phyloP scores from a whole-genome alignment of 805 yeast species.

The Spathaspora hagerdaliae region DNA sequence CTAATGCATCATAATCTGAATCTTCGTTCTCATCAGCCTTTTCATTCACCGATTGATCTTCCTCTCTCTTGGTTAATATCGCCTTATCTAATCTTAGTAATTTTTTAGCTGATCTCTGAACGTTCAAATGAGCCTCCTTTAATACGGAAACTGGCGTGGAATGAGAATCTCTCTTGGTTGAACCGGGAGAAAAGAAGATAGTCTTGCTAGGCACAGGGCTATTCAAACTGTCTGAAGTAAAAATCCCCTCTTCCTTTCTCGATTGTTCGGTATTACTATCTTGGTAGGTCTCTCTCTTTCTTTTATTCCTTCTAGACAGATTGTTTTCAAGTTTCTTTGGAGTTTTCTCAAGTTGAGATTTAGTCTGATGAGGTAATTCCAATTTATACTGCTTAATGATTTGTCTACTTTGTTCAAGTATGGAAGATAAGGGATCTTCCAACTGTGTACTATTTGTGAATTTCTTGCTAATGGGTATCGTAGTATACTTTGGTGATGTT shows the following conservation, averaged over 20 bases:
- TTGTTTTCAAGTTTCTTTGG: background rate
- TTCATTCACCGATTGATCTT: background rate
- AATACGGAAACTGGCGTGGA: constrained; percentile 24
- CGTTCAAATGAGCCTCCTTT: constrained; percentile 15
- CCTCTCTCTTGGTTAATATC: background rate
- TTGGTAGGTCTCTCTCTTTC: background rate
- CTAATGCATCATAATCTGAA: constrained; percentile 34
- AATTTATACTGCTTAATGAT: constrained; percentile 8
- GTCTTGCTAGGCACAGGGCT: constrained; percentile 27
- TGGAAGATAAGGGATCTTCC: constrained; percentile 19
- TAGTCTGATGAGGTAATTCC: background rate
- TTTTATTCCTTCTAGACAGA: background rate
- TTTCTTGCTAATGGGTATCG: background rate
- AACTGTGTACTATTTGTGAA: background rate
- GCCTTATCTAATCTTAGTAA: constrained; percentile 7
- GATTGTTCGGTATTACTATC: background rate
- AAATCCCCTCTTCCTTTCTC: background rate
- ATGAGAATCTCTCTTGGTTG: constrained; percentile 13
- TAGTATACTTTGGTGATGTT: background rate
- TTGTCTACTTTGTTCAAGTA: constrained; percentile 15
- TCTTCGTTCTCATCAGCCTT: constrained; percentile 10
- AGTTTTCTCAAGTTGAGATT: background rate
- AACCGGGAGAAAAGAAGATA: constrained; percentile 24
- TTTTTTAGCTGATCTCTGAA: constrained; percentile 10
- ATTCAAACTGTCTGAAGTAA: constrained; percentile 9